These are phyloP conservation scores for Chenopodium suecicum DNA, from an alignment of 148 eudicot species.

Conservation along the genomic window DNA sequence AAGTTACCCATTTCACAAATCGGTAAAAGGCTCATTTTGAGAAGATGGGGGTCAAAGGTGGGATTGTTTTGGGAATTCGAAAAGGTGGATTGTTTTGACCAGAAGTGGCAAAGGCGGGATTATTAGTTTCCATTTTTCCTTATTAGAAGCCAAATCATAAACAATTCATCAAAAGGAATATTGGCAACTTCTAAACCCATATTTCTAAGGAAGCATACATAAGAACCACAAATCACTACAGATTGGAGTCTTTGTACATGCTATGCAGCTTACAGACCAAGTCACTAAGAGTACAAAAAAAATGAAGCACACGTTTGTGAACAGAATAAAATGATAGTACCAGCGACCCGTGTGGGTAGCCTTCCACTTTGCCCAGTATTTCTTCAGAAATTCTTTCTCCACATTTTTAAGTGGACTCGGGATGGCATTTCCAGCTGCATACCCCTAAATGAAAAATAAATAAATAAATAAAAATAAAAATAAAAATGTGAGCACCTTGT, in stretches of 20 bases:
- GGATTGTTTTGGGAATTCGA: too few species aligned
- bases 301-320: not conserved
- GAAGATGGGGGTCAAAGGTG: too few species aligned
- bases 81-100: too few species aligned
- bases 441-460: constrained; percentile 50
- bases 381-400: constrained; percentile 82
- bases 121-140: too few species aligned
- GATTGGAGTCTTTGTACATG: not conserved
- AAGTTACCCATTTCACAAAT: too few species aligned
- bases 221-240: not conserved
- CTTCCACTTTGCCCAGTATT: constrained; percentile 96
- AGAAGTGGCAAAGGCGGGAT: too few species aligned
- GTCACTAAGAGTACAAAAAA: not conserved
- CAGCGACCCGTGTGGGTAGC: constrained; percentile 89
- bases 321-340: constrained; percentile 31
- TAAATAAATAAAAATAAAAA: not conserved
- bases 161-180: not conserved
- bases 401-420: constrained; percentile 92
- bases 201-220: not conserved
- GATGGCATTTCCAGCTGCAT: constrained; percentile 86
- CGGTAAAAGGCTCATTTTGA: too few species aligned
- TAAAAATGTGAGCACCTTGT: not conserved
- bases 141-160: too few species aligned
- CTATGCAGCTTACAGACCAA: not conserved
- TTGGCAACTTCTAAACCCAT: not conserved